Percentiles rank a stretch among this genome's conserved stretches.
Evolutionary conservation across 345 rosid species (phyloP).

Genomic region (Hypericum androsaemum): DNA sequence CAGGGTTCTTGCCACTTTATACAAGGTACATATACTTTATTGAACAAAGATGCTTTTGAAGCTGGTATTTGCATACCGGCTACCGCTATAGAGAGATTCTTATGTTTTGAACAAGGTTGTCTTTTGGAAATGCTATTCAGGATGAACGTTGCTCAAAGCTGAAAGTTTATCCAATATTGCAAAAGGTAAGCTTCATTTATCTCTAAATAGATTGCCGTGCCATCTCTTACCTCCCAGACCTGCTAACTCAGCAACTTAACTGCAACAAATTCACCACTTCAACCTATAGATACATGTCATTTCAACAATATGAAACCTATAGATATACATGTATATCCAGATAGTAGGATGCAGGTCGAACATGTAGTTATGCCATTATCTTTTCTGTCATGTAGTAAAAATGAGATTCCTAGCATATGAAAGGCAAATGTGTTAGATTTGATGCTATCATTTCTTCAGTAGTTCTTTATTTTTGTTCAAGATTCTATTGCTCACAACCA

Average conservation of each 20-base stretch:
- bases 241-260: neutral
- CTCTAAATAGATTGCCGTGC: neutral
- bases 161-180: slow-evolving; percentile 89
- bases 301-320: too few species aligned
- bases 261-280: neutral
- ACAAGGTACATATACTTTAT: slow-evolving; percentile 42
- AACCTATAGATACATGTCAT: too few species aligned
- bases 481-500: neutral
- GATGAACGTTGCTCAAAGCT: slow-evolving; percentile 94
- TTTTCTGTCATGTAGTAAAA: too few species aligned
- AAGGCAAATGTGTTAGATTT: too few species aligned
- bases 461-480: neutral
- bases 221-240: neutral
- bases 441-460: too few species aligned
- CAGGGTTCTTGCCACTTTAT: slow-evolving; percentile 80
- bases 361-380: too few species aligned
- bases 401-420: too few species aligned
- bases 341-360: too few species aligned
- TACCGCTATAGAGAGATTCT: neutral
- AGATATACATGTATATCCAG: too few species aligned
- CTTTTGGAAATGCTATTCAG: slow-evolving; percentile 30
- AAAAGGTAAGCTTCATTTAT: slow-evolving; percentile 42
- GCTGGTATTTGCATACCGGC: neutral
- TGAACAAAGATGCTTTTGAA: slow-evolving; percentile 1
- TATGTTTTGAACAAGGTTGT: neutral